phyloP scores from a whole-genome alignment of 495 filamentous ascomycete genomes.

The Neurospora hispaniola region DNA sequence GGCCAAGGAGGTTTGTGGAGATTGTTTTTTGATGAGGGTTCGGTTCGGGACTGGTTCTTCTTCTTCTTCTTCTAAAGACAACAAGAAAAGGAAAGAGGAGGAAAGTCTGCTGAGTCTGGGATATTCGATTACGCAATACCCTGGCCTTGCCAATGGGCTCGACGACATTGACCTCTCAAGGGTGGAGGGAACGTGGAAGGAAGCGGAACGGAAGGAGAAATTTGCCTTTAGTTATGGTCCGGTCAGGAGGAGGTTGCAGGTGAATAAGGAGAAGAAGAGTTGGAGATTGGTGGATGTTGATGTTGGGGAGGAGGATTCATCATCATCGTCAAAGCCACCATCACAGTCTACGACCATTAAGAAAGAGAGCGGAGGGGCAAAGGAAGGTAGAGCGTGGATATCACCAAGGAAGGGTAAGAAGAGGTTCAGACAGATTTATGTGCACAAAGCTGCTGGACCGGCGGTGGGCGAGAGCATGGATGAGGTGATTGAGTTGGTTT shows the following conservation, averaged over 20 bases:
- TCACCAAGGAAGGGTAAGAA: neutral
- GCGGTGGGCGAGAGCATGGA: conserved; percentile 10
- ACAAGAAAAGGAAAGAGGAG: neutral
- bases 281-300: conserved; percentile 17
- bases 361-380: neutral
- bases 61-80: conserved; percentile 21
- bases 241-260: conserved; percentile 25
- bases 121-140: conserved; percentile 49
- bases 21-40: conserved; percentile 54
- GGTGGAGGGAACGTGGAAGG: conserved; percentile 54
- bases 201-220: conserved; percentile 26
- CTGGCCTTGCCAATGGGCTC: conserved; percentile 29
- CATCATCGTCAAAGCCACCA: neutral
- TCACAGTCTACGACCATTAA: neutral
- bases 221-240: conserved; percentile 45
- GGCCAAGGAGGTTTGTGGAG: conserved; percentile 39
- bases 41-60: conserved; percentile 30
- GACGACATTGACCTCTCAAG: conserved; percentile 41
- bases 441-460: conserved; percentile 7
- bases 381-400: neutral
- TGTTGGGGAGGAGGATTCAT: neutral
- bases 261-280: conserved; percentile 24
- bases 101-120: conserved; percentile 49
- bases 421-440: conserved; percentile 20
- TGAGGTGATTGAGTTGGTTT: conserved; percentile 25